A percentile compares a stretch with the other conserved stretches of the same genome.
These are phyloP conservation scores for Sparassis latifolia DNA, from an alignment of 1,284 basidiomycete species.

Conservation along the genomic window DNA sequence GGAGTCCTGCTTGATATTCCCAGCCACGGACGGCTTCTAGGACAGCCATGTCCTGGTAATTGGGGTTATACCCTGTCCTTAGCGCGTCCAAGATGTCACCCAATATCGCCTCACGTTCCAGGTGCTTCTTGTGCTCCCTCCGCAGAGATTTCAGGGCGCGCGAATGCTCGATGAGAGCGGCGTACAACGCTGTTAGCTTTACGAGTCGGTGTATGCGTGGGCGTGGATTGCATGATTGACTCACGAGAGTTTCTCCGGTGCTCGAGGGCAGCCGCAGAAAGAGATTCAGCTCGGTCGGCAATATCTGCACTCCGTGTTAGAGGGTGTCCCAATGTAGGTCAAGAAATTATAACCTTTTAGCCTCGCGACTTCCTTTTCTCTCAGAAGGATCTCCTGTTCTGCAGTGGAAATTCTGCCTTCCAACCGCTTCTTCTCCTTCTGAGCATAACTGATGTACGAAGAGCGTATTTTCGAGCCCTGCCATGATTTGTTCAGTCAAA, in stretches of 20 bases:
- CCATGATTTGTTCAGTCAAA: neutral
- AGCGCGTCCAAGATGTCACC: constrained; percentile 83
- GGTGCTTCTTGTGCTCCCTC: constrained; percentile 63
- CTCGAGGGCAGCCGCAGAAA: constrained; percentile 71
- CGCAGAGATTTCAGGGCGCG: constrained; percentile 73
- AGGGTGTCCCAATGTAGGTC: neutral
- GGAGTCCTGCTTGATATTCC: constrained; percentile 73
- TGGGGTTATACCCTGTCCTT: constrained; percentile 89
- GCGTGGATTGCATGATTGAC: too few relatives aligned
- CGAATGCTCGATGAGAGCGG: constrained; percentile 68
- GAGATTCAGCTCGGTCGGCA: constrained; percentile 61
- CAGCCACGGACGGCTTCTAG: constrained; percentile 94
- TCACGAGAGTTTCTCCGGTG: constrained; percentile 81
- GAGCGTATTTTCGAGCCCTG: constrained; percentile 89
- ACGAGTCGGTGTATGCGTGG: neutral
- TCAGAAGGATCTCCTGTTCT: constrained; percentile 50
- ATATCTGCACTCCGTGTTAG: constrained; percentile 40
- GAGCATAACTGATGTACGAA: constrained; percentile 81
- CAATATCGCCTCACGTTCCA: constrained; percentile 71
- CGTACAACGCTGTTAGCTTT: constrained; percentile 84
- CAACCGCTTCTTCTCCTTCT: constrained; percentile 81
- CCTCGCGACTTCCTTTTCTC: constrained; percentile 65
- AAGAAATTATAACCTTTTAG: constrained; percentile 45
- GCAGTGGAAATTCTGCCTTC: constrained; percentile 53
- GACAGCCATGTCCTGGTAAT: constrained; percentile 99